These are phyloP conservation scores for Maudiozyma serrabonitensis DNA, from an alignment of 805 yeast genomes.

Conservation along the genomic window DNA sequence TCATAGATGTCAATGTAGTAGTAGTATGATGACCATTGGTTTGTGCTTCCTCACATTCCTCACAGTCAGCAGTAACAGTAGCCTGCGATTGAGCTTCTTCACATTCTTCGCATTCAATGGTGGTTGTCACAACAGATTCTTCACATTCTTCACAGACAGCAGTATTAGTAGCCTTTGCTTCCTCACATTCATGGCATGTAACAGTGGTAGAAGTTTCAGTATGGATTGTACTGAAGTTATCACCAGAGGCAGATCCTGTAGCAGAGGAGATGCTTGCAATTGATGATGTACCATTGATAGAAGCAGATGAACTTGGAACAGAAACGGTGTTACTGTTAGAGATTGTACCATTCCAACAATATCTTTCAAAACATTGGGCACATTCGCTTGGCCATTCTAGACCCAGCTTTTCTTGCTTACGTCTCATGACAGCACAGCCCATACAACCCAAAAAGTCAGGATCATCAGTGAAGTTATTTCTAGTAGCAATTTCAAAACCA, in stretches of 20 bases:
- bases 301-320: constrained; percentile 12
- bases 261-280: constrained; percentile 2
- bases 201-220: constrained; percentile 1
- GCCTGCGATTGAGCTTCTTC: neutral
- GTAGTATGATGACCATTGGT: neutral
- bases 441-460: constrained; percentile 62
- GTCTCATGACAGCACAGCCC: constrained; percentile 73
- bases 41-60: neutral
- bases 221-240: constrained; percentile 2
- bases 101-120: neutral
- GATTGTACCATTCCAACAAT: constrained; percentile 64
- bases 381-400: constrained; percentile 56
- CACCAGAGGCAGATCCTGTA: neutral
- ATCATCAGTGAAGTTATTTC: constrained; percentile 58
- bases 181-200: neutral
- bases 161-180: neutral
- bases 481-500: constrained; percentile 65
- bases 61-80: neutral
- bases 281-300: constrained; percentile 3
- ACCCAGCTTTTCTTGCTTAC: constrained; percentile 62
- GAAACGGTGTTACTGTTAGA: constrained; percentile 1
- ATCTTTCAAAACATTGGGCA: constrained; percentile 52
- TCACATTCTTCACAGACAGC: neutral
- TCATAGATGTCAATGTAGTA: neutral
- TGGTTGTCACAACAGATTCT: neutral